Base-by-base conservation (phyloP, 345 rosid species). In the Sonneratia alba region DNA sequence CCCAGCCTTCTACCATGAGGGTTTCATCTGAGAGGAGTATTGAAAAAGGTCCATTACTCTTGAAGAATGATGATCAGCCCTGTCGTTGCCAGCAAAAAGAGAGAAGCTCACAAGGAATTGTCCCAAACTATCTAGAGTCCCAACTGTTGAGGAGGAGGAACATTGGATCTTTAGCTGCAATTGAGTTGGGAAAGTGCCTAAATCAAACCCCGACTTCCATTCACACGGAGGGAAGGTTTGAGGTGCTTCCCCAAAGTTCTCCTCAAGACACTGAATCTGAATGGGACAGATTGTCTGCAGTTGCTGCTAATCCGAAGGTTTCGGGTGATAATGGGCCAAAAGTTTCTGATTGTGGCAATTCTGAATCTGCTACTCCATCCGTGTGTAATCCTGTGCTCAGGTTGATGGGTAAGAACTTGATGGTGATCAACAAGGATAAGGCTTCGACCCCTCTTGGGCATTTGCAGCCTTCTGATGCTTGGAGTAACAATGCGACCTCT, bases 21-120 rank as follows among this genome's bases (percentile, higher is more conserved):
- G 7, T 40, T 0, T 75, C 78, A 73, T 40, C 71, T 18, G 89
- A 85, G 67, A 89, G 37, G 66, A 78, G 77, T 56, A 82, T 77
- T 48, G 74, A 68, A 45, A 36, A 77, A 79, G 80, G 84, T 51
- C 81, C 88, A 73, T 74, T 73, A 27, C 70, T 77, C 71, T 77
- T 73, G 68, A 79, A 77, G 63, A 87, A 78, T 77, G 85, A 73
- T 48, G 83, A 87, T 76, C 87, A 82, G 76, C 86, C 97, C 36
- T 95, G 97, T 80, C 86, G 97, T 80, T 92, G 99, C 81, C 97
- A 92, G 73, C 86, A 87, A 77, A 95, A 88, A 82, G 99, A 95
- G 71, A 87, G 84, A 79, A 69, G 76, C 72, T 74, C 83, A 22
- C 88, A 84, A 72, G 84, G 79, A 71, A 64, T 81, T 70, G 69